These are phyloP conservation scores for Aspergillus fischeri DNA, from an alignment of 2,329 filamentous ascomycete genomes.

Conservation along the genomic window DNA sequence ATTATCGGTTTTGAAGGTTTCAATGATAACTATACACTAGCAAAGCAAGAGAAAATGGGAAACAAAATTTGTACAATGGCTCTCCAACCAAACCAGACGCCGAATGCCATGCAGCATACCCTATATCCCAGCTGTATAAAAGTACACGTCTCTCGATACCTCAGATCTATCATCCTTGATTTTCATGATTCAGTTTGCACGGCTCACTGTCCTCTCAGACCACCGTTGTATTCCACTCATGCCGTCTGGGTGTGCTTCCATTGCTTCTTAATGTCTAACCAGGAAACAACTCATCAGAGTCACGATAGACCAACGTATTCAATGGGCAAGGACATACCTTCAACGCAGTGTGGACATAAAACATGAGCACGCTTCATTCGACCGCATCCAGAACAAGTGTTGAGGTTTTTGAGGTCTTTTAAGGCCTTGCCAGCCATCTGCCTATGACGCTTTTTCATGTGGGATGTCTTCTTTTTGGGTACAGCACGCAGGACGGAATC, in stretches of 20 bases:
- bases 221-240: constrained; percentile 13
- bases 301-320: neutral
- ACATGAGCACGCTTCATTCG: constrained; percentile 82
- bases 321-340: constrained; percentile 55
- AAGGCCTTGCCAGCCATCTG: constrained; percentile 94
- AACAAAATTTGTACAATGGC: constrained; percentile 13
- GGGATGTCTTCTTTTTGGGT: constrained; percentile 97
- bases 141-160: constrained; percentile 20
- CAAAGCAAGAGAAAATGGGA: constrained; percentile 5
- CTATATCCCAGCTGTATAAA: constrained; percentile 20
- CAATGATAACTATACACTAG: neutral
- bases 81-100: constrained; percentile 30
- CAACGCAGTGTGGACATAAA: constrained; percentile 80
- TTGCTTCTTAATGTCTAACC: constrained; percentile 43
- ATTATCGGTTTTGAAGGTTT: neutral
- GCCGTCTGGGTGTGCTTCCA: constrained; percentile 38
- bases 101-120: constrained; percentile 35
- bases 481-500: constrained; percentile 88
- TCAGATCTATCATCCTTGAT: neutral
- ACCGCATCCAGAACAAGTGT: constrained; percentile 86
- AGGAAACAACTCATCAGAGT: constrained; percentile 6
- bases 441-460: constrained; percentile 88
- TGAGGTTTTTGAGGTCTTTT: constrained; percentile 82
- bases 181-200: constrained; percentile 3
- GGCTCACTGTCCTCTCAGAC: constrained; percentile 1